Base-by-base conservation (phyloP, 1,284 basidiomycete species). In the Rugosomyces carneus region DNA sequence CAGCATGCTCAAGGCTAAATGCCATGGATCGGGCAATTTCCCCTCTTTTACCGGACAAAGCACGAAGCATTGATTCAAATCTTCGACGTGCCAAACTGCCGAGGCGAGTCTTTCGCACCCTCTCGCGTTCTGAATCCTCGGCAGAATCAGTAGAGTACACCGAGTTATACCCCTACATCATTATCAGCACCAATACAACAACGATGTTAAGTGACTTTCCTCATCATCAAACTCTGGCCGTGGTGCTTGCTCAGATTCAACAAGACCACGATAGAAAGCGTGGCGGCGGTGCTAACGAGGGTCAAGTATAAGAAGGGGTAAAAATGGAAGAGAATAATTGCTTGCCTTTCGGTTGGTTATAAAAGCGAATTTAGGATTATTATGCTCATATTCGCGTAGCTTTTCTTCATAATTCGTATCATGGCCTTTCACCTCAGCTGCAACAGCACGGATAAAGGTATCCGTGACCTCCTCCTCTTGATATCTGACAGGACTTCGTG, bases 1-100 rank as follows among this genome's bases (percentile, higher is more conserved):
- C 91, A 1, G 95, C 93, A 58, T 95, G 91, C 61, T 94, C 91
- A 39, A 99, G 72, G 47, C 93, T 92, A 61, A 98, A 98, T 10
- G 88, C 80, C 93, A 98, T 99, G 50, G 89, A 91, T 16, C 92
- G 76, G 16, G 92, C 96, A 32, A 99, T 83, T 61, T 95, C 91
- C 7, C 89, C 92, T 45, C 93, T 73, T 54, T 88, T 86, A 2
- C 92, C 91, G 10, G 83, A 86, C 56, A 99, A 69, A 4, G 79
- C 80, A 15, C 95, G 80, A 23, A 99, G 73, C 84, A 98, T 93
- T 0, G 83, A 81, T 63, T 93, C 88, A 55, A 99, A 92, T 29
- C 93, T 75, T 44, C 78, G 80, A 29, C 84, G 76, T 10, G 93
- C 89, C 11, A 91, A 67, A 57, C 72, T 79, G 0, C 92, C 91